These are phyloP conservation scores for Alternaria gaisen DNA, from an alignment of 2,329 filamentous ascomycete species.

Conservation along the genomic window DNA sequence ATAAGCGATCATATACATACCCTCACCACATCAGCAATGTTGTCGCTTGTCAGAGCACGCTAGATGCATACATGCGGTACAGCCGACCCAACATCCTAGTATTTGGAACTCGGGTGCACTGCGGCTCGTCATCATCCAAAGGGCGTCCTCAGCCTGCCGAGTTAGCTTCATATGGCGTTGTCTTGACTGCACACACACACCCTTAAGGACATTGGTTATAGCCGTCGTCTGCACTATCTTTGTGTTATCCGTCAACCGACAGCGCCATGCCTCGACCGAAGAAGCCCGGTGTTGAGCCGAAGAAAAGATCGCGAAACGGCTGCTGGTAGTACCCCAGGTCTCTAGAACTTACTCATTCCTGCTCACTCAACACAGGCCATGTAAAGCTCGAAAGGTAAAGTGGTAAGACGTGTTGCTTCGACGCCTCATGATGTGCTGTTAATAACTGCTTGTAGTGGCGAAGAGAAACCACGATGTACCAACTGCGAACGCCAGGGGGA, in stretches of 20 bases:
- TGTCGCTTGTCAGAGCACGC: conserved; percentile 21
- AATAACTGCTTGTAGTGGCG: conserved; percentile 61
- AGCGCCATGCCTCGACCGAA: conserved; percentile 70
- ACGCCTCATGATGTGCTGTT: not conserved
- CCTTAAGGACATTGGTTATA: conserved; percentile 4
- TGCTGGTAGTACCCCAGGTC: conserved; percentile 64
- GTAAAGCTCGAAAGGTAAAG: conserved; percentile 81
- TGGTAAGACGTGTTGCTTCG: conserved; percentile 59
- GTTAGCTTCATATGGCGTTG: conserved; percentile 9
- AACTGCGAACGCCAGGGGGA: conserved; percentile 79
- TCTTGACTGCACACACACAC: not conserved
- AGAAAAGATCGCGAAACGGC: conserved; percentile 72
- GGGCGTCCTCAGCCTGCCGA: conserved; percentile 10
- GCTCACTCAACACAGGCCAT: conserved; percentile 66
- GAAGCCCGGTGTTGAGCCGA: conserved; percentile 70
- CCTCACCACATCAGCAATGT: conserved; percentile 4
- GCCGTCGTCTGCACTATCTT: not conserved
- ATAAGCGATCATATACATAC: conserved; percentile 4
- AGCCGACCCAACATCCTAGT: conserved; percentile 9
- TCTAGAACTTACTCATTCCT: not conserved
- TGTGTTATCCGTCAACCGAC: not conserved
- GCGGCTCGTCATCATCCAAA: conserved; percentile 3
- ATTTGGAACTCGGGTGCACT: conserved; percentile 15
- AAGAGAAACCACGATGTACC: conserved; percentile 75
- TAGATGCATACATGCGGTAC: conserved; percentile 10